Evolutionary conservation across 1,284 basidiomycete genomes (phyloP).

Genomic region (Boletus mariae): DNA sequence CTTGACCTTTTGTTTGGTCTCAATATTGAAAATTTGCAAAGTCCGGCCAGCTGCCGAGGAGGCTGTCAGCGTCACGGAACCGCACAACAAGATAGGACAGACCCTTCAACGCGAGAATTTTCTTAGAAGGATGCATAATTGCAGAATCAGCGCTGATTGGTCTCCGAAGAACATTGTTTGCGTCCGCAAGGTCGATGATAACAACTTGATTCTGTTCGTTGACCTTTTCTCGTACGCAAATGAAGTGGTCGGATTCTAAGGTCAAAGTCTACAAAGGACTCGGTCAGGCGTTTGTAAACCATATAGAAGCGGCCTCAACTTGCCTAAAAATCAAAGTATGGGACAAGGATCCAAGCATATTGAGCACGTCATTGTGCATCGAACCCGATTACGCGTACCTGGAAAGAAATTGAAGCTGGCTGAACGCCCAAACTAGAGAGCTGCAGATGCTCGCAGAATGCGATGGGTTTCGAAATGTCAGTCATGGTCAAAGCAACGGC

Average conservation of each 20-base stretch:
- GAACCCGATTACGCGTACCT: slow-evolving; percentile 55
- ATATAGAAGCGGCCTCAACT: slow-evolving; percentile 1
- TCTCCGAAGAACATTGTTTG: slow-evolving; percentile 93
- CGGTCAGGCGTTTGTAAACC: slow-evolving; percentile 8
- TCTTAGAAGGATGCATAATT: slow-evolving; percentile 97
- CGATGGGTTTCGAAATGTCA: slow-evolving; percentile 65
- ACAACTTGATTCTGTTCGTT: slow-evolving; percentile 94
- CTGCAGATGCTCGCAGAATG: slow-evolving; percentile 86
- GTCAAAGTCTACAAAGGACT: slow-evolving; percentile 66
- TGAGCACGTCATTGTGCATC: slow-evolving; percentile 28
- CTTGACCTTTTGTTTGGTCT: slow-evolving; percentile 96
- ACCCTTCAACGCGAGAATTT: slow-evolving; percentile 96
- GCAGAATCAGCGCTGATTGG: slow-evolving; percentile 98
- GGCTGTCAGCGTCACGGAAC: slow-evolving; percentile 6
- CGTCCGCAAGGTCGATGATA: slow-evolving; percentile 93
- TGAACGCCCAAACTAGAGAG: slow-evolving; percentile 95
- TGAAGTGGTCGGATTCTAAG: slow-evolving; percentile 95
- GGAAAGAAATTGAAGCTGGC: slow-evolving; percentile 96
- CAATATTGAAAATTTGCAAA: slow-evolving; percentile 98
- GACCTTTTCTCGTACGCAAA: slow-evolving; percentile 88
- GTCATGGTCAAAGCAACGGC: slow-evolving; percentile 32
- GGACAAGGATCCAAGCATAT: slow-evolving; percentile 18
- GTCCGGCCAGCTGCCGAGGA: slow-evolving; percentile 75
- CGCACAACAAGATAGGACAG: slow-evolving; percentile 25
- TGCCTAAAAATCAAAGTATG: slow-evolving; percentile 17